A percentile compares a stretch with the other conserved stretches of the same genome.
phyloP scores from a whole-genome alignment of 192 early-diverging fungal species.

The Gorgonomyces haynaldii region DNA sequence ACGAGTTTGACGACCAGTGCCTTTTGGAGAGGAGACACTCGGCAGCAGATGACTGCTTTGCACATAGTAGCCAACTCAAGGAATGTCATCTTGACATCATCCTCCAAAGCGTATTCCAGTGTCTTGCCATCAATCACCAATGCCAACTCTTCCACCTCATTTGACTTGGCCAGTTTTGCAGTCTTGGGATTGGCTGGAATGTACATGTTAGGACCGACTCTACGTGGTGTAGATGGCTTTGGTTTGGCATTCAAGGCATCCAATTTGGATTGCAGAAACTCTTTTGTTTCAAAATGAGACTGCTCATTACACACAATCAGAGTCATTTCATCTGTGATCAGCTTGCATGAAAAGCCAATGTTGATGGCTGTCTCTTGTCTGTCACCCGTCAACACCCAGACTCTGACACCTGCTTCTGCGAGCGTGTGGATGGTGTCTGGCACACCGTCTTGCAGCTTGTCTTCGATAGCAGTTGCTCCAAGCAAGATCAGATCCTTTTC shows the following conservation, averaged over 20 bases:
- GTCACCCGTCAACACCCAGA: conserved; percentile 91
- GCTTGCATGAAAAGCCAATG: conserved; percentile 67
- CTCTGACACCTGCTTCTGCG: conserved; percentile 60
- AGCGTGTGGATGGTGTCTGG: conserved; percentile 73
- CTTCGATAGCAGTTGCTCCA: conserved; percentile 83
- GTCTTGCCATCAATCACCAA: conserved; percentile 26
- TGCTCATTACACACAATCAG: conserved; percentile 28
- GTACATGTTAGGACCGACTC: no score
- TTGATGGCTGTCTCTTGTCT: conserved; percentile 88
- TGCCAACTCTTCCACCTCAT: conserved; percentile 8
- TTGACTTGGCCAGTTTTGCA: no score
- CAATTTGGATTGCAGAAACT: conserved; percentile 56
- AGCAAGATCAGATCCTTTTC: conserved; percentile 64
- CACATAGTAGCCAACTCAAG: conserved; percentile 63
- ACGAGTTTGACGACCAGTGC: conserved; percentile 62
- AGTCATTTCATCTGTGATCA: conserved; percentile 39
- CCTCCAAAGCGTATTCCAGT: conserved; percentile 28
- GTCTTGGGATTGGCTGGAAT: no score
- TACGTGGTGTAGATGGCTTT: no score
- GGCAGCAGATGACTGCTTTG: conserved; percentile 78
- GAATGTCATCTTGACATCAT: conserved; percentile 48
- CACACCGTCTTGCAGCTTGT: conserved; percentile 75
- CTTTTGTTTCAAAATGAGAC: conserved; percentile 10
- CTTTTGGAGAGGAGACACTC: conserved; percentile 84
- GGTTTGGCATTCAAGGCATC: no score